Percentiles rank a stretch among this genome's conserved stretches.
Conservation (phyloP, 23 red algal genomes). For the Chondrus crispus region DNA sequence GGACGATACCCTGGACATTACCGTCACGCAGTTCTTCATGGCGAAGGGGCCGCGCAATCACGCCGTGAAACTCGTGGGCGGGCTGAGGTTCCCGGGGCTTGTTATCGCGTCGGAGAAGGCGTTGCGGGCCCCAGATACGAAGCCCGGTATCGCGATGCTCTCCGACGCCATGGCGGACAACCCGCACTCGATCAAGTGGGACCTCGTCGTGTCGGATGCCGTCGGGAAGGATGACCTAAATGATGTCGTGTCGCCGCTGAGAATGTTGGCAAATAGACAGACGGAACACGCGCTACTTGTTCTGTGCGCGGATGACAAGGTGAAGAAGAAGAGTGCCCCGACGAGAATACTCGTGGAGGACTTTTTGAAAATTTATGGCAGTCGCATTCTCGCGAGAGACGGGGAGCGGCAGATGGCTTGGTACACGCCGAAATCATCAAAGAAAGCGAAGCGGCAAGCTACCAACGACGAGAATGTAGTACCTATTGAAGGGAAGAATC, state of each 20-base stretch:
- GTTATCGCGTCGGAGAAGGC: neutral
- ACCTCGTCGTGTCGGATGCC: constrained; percentile 24
- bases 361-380: too few species aligned
- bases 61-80: neutral
- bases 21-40: neutral
- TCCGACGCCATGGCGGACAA: constrained; percentile 1
- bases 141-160: neutral
- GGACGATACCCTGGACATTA: constrained; percentile 4
- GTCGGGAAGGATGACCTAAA: neutral
- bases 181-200: constrained; percentile 4
- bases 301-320: neutral
- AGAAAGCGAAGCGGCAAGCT: too few species aligned
- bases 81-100: neutral
- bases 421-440: too few species aligned
- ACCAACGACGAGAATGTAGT: too few species aligned
- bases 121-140: neutral
- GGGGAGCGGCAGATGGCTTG: too few species aligned
- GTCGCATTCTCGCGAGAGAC: too few species aligned
- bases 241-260: neutral
- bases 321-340: too few species aligned
- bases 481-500: too few species aligned
- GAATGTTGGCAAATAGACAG: constrained; percentile 22
- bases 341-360: too few species aligned
- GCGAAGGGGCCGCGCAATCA: neutral
- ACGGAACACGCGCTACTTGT: neutral